phyloP scores from a whole-genome alignment of 805 yeast species.

The Wickerhamiella alocasiicola region DNA sequence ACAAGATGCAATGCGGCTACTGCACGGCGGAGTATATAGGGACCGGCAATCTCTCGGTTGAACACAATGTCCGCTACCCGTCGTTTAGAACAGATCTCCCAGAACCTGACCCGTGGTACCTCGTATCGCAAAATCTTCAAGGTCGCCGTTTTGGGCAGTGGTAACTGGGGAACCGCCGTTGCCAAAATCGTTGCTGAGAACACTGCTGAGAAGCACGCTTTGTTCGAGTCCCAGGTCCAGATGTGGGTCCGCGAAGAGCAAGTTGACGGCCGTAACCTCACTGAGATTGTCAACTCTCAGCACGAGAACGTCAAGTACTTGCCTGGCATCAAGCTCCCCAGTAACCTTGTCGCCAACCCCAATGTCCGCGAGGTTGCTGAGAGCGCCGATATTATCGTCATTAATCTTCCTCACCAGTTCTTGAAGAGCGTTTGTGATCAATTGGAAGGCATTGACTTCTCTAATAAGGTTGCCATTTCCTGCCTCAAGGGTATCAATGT shows the following conservation, averaged over 20 bases:
- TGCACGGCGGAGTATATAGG: no score
- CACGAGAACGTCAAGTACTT: conserved; percentile 93
- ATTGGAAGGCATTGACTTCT: conserved; percentile 61
- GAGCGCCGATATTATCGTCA: conserved; percentile 75
- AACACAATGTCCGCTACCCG: conserved; percentile 1
- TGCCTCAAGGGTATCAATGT: conserved; percentile 95
- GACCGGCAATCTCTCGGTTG: background rate
- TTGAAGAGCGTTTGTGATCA: conserved; percentile 63
- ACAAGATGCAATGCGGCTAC: no score
- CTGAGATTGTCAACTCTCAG: conserved; percentile 77
- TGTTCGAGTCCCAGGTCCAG: conserved; percentile 62
- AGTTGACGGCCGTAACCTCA: conserved; percentile 59
- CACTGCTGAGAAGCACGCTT: conserved; percentile 52
- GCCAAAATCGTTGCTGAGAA: conserved; percentile 93
- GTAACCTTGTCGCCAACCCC: conserved; percentile 80
- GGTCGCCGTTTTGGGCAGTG: conserved; percentile 81
- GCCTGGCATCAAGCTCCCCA: conserved; percentile 78
- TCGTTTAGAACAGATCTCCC: conserved; percentile 12
- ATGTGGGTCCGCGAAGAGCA: conserved; percentile 97
- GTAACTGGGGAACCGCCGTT: conserved; percentile 97
- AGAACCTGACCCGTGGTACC: conserved; percentile 11
- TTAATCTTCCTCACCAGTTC: conserved; percentile 97
- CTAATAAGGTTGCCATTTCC: conserved; percentile 73
- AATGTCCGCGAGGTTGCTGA: conserved; percentile 61
- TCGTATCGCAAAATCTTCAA: conserved; percentile 30